Conservation (phyloP, 2,329 filamentous ascomycete genomes). For the Cladophialophora carrionii region DNA sequence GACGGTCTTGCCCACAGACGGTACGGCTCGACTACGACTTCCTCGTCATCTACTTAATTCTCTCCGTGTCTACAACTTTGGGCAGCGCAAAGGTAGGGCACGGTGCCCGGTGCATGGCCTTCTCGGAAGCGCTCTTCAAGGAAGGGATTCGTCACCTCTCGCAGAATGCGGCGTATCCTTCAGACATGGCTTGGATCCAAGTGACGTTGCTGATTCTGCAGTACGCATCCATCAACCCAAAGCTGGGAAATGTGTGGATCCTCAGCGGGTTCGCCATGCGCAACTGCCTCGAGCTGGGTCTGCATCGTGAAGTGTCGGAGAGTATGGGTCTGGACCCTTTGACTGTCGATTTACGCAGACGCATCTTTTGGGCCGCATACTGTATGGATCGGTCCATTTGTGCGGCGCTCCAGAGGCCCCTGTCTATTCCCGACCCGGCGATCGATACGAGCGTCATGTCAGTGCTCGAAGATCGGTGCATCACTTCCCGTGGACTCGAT, state of each 20-base stretch:
- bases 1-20: slow-evolving; percentile 4
- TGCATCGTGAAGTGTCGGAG: slow-evolving; percentile 25
- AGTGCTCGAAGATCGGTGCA: slow-evolving; percentile 2
- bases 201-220: slow-evolving; percentile 29
- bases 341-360: slow-evolving; percentile 23
- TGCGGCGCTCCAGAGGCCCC: slow-evolving; percentile 29
- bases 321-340: slow-evolving; percentile 2
- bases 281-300: slow-evolving; percentile 30
- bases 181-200: slow-evolving; percentile 28
- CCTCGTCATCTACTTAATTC: slow-evolving; percentile 38
- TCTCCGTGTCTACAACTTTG: slow-evolving; percentile 40
- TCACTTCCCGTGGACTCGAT: background rate
- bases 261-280: slow-evolving; percentile 30
- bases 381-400: slow-evolving; percentile 34
- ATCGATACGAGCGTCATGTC: slow-evolving; percentile 21
- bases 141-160: slow-evolving; percentile 38
- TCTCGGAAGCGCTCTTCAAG: slow-evolving; percentile 37
- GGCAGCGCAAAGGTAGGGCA: slow-evolving; percentile 38
- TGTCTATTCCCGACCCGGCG: slow-evolving; percentile 30
- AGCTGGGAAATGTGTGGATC: slow-evolving; percentile 31
- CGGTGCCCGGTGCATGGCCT: slow-evolving; percentile 37
- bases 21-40: slow-evolving; percentile 36
- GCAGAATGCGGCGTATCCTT: slow-evolving; percentile 30
- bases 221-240: slow-evolving; percentile 32
- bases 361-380: slow-evolving; percentile 33